Conservation (phyloP, 2,329 filamentous ascomycete genomes). For the Exophiala calicioides region DNA sequence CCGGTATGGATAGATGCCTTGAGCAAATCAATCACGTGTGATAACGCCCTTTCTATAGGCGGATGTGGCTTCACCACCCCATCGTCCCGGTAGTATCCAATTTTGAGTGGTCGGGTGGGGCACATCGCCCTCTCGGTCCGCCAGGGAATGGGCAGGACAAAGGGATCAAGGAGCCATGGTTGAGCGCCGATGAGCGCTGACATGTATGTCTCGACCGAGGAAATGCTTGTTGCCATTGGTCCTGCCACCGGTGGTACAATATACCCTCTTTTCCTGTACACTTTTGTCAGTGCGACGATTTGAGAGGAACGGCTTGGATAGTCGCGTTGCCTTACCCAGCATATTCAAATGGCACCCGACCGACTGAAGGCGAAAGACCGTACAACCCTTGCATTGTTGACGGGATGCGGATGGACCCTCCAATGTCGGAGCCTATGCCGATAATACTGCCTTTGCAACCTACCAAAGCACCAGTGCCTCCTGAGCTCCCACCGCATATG, state of each 20-base stretch:
- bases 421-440: slow-evolving; percentile 55
- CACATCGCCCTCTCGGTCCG: slow-evolving; percentile 47
- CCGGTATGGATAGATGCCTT: slow-evolving; percentile 50
- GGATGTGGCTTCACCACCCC: slow-evolving; percentile 65
- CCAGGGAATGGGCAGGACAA: slow-evolving; percentile 57
- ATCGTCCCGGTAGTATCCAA: slow-evolving; percentile 67
- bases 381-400: slow-evolving; percentile 50
- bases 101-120: slow-evolving; percentile 42
- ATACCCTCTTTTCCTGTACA: slow-evolving; percentile 4
- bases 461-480: slow-evolving; percentile 46
- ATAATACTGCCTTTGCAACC: slow-evolving; percentile 45
- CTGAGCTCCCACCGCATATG: slow-evolving; percentile 51
- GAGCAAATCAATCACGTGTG: slow-evolving; percentile 50
- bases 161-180: slow-evolving; percentile 58
- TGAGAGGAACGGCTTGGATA: slow-evolving; percentile 35
- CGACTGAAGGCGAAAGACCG: slow-evolving; percentile 48
- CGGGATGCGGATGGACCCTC: slow-evolving; percentile 54
- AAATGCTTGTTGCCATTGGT: slow-evolving; percentile 56
- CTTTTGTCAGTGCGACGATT: slow-evolving; percentile 1
- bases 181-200: slow-evolving; percentile 38
- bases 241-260: slow-evolving; percentile 61
- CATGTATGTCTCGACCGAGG: slow-evolving; percentile 48
- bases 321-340: slow-evolving; percentile 30
- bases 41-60: slow-evolving; percentile 56
- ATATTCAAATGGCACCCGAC: slow-evolving; percentile 31